Percentiles rank a stretch among this genome's conserved stretches.
Conservation (phyloP, 129 eudicot species). For the Heracleum sosnowskyi region DNA sequence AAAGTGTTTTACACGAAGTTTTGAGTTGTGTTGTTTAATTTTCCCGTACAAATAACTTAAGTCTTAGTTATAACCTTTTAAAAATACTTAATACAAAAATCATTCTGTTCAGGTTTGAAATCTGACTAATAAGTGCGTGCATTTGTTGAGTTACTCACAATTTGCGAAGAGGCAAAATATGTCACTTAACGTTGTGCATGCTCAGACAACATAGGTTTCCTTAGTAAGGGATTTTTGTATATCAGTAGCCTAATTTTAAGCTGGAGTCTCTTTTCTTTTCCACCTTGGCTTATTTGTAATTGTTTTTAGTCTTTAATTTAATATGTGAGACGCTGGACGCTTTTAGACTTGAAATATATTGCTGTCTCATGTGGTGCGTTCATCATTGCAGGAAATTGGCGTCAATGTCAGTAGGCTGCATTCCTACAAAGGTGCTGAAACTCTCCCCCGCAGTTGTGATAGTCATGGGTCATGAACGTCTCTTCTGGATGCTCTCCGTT, state of each 20-base stretch:
- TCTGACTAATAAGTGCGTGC: no score
- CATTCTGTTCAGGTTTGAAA: no score
- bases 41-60: no score
- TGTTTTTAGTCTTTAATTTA: background rate
- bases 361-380: background rate
- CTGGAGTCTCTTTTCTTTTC: background rate
- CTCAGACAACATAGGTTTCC: background rate
- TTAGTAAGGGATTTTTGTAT: background rate
- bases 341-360: background rate
- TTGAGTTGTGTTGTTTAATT: no score
- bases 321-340: background rate
- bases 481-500: slow-evolving; percentile 78
- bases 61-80: no score
- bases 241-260: background rate
- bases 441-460: slow-evolving; percentile 69
- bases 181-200: background rate
- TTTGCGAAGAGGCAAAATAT: background rate
- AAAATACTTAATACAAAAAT: no score
- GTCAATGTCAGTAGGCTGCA: slow-evolving; percentile 56
- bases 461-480: slow-evolving; percentile 97
- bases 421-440: slow-evolving; percentile 45
- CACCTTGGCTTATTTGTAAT: background rate
- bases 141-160: no score
- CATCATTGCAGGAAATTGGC: slow-evolving; percentile 63
- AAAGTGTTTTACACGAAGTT: background rate